Evolutionary conservation across 768 basidiomycete species (phyloP).

Genomic region (Cytidiella melzeri): DNA sequence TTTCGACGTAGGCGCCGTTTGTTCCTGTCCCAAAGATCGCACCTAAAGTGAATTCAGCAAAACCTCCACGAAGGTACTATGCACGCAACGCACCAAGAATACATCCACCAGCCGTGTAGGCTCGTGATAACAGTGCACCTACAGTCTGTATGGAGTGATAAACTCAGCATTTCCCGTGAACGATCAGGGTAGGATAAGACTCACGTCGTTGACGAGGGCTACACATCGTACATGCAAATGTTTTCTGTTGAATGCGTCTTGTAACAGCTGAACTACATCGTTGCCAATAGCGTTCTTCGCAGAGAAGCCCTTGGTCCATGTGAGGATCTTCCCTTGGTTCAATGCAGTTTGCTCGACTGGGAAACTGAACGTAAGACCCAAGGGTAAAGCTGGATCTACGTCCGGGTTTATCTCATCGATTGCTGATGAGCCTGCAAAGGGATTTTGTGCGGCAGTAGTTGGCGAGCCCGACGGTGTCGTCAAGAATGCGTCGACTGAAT

Average conservation of each 20-base stretch:
- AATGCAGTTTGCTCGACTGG: conserved; percentile 97
- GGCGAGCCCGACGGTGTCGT: conserved; percentile 40
- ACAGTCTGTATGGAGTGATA: conserved; percentile 89
- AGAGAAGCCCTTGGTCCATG: conserved; percentile 95
- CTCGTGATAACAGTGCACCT: conserved; percentile 86
- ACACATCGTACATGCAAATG: conserved; percentile 89
- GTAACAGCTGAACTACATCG: conserved; percentile 84
- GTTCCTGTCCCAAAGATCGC: conserved; percentile 98
- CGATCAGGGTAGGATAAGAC: no score
- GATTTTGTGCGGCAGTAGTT: conserved; percentile 14
- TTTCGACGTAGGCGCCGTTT: conserved; percentile 95
- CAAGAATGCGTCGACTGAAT: conserved; percentile 92
- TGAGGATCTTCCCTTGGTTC: conserved; percentile 82
- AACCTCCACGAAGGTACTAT: no score
- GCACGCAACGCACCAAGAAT: conserved; percentile 45
- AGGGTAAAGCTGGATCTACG: conserved; percentile 36
- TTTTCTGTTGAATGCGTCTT: conserved; percentile 88
- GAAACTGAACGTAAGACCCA: conserved; percentile 96
- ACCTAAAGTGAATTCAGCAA: no score
- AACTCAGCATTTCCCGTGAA: no score
- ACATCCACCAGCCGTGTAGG: conserved; percentile 91
- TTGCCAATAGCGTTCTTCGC: conserved; percentile 86
- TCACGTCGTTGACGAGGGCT: conserved; percentile 90
- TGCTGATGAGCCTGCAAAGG: conserved; percentile 15
- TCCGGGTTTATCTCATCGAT: conserved; percentile 30